Base-by-base conservation (phyloP, 2,329 filamentous ascomycete genomes). In the Blumeriella jaapii region DNA sequence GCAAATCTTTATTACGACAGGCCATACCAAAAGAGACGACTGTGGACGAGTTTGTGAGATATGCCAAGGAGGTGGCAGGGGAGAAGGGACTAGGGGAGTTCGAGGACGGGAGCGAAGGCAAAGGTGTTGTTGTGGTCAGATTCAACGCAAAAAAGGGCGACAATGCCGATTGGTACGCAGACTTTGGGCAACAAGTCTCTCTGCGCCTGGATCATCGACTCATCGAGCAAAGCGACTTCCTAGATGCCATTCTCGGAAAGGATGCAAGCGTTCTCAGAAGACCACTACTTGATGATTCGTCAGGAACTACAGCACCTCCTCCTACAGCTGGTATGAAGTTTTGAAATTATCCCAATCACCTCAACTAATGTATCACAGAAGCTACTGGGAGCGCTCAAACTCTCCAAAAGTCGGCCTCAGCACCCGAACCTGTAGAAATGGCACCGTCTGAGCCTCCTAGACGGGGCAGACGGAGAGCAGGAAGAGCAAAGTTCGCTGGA, bases 161-260 rank as follows among this genome's bases (percentile, higher is more conserved):
- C 52, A 66, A 24, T 51, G 65, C 45, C 59, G 67, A 36, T 7
- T 93, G 83, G 84, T 83, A 74, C 40, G 65, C 70, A 11, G 62
- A 74, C 2, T 78, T 93, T 47, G 69, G 78, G 45, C 77, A 68
- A 4, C 62, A 75, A 6, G 71, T 93, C 11, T 82, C 86, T 2
- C 56, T 78, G 13, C 66, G 74, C 29, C 68, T 93, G 9, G 79
- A 86, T 41, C 86, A 93, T 55, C 74, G 85, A 3, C 77, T 86
- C 2, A 78, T 95, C 34, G 77, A 89, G 48, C 86, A 95, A 53
- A 86, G 81, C 39, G 87, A 95, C 49, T 93, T 98, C 43, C 67
- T 98, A 2, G 85, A 94, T 56, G 82, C 82, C 1, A 91, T 98
- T 29, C 61, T 96, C 17, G 75, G 67, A n/a, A 81, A 80, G 32